Conservation (phyloP, 1,284 basidiomycete genomes). For the Inonotus obliquus region DNA sequence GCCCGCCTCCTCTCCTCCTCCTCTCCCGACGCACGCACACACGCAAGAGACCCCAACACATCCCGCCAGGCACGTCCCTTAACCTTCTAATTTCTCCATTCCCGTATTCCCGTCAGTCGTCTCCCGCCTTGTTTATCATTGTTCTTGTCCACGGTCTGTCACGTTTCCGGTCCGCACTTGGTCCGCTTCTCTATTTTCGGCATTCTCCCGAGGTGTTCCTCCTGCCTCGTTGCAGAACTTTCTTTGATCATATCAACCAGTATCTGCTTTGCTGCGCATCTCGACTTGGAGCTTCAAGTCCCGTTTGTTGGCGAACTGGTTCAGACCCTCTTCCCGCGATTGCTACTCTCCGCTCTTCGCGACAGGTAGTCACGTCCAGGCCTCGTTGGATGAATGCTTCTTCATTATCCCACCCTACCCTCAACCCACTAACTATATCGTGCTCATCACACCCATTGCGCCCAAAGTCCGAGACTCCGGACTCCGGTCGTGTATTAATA, state of each 20-base stretch:
- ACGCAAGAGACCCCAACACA: neutral
- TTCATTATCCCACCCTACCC: neutral
- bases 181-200: neutral
- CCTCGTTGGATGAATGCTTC: neutral
- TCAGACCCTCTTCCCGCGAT: neutral
- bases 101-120: no score
- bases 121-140: neutral
- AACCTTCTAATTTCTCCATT: neutral
- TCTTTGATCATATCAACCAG: neutral
- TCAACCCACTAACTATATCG: no score
- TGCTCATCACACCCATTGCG: neutral
- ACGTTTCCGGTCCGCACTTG: neutral
- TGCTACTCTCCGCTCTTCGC: neutral
- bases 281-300: neutral
- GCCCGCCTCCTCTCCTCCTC: neutral
- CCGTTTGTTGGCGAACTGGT: neutral
- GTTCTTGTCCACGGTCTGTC: neutral
- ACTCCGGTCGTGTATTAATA: neutral
- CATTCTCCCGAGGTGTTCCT: neutral
- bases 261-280: neutral
- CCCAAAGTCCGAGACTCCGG: neutral
- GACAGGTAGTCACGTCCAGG: neutral
- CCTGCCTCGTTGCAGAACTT: slow-evolving; percentile 2
- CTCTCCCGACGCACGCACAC: neutral
- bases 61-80: neutral